Percentiles rank a stretch among this genome's conserved stretches.
phyloP scores from a whole-genome alignment of 2,329 filamentous ascomycete genomes.

The Aureobasidium sp. region DNA sequence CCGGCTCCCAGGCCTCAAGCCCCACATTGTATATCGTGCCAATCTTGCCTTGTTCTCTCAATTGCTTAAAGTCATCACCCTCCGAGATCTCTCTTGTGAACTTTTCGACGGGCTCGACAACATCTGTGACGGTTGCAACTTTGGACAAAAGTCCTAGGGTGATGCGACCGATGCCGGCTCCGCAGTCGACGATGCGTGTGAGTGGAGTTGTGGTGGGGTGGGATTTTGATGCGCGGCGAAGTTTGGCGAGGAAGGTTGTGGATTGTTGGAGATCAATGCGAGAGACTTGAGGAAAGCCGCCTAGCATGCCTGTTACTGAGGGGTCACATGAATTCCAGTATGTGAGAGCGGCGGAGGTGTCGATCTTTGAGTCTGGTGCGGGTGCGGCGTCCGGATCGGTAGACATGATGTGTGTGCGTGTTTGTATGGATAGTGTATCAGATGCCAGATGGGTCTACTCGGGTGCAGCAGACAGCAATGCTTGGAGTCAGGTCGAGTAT shows the following conservation, averaged over 20 bases:
- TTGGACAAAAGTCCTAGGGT: constrained; percentile 69
- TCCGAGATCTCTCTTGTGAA: constrained; percentile 60
- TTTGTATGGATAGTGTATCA: not conserved
- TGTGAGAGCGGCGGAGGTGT: constrained; percentile 36
- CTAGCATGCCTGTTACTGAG: constrained; percentile 69
- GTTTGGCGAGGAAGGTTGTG: constrained; percentile 60
- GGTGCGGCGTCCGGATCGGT: constrained; percentile 6
- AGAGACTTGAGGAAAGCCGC: constrained; percentile 62
- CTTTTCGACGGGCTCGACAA: constrained; percentile 77
- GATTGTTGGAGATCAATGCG: constrained; percentile 66
- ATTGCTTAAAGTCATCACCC: constrained; percentile 26
- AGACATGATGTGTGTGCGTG: not conserved
- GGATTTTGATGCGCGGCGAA: constrained; percentile 40
- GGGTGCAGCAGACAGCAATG: not conserved
- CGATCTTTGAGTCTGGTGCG: constrained; percentile 38
- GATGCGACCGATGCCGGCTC: constrained; percentile 72
- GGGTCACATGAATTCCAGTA: constrained; percentile 50
- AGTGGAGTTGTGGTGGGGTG: constrained; percentile 27
- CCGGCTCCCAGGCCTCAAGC: constrained; percentile 61
- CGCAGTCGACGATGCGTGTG: constrained; percentile 49
- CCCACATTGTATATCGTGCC: constrained; percentile 66
- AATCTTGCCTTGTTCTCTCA: constrained; percentile 40
- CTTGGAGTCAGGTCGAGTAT: not conserved
- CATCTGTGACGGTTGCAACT: constrained; percentile 65
- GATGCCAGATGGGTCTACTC: not conserved